Conservation (phyloP, 2,329 filamentous ascomycete genomes). For the Fusarium setosum region DNA sequence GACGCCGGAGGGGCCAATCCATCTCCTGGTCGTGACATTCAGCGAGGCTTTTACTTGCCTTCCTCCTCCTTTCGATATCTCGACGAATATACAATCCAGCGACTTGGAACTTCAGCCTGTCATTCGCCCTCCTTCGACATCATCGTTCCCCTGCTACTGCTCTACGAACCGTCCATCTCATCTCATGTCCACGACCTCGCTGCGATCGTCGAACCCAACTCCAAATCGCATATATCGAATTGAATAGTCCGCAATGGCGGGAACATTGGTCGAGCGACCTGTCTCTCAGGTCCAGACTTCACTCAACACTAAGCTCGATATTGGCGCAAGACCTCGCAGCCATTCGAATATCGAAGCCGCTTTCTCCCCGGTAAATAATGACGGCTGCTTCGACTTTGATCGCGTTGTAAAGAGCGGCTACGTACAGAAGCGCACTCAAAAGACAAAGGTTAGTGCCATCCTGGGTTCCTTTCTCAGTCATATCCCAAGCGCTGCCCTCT, state of each 20-base stretch:
- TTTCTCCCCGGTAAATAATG: slow-evolving; percentile 90
- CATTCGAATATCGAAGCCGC: slow-evolving; percentile 65
- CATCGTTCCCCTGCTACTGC: slow-evolving; percentile 1
- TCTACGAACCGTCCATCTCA: slow-evolving; percentile 3
- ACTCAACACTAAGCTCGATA: slow-evolving; percentile 25
- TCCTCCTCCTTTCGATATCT: neutral
- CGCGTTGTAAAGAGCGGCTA: slow-evolving; percentile 90
- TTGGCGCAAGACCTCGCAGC: slow-evolving; percentile 38
- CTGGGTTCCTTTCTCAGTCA: neutral
- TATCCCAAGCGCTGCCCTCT: neutral
- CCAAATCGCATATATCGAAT: slow-evolving; percentile 6
- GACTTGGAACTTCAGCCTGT: neutral
- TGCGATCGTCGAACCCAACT: slow-evolving; percentile 5
- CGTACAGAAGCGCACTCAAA: slow-evolving; percentile 88
- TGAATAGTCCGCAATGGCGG: slow-evolving; percentile 36
- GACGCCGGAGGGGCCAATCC: slow-evolving; percentile 26
- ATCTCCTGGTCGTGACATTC: slow-evolving; percentile 21
- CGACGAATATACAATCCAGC: neutral
- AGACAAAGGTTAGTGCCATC: slow-evolving; percentile 80
- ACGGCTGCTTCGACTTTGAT: slow-evolving; percentile 96
- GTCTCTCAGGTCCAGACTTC: slow-evolving; percentile 21
- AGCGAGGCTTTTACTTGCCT: slow-evolving; percentile 14
- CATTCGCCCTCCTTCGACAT: slow-evolving; percentile 3
- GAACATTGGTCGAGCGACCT: slow-evolving; percentile 38
- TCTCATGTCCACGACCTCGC: slow-evolving; percentile 35